These are phyloP conservation scores for Coffea canephora DNA, from an alignment of 257 asterid species.

Conservation along the genomic window DNA sequence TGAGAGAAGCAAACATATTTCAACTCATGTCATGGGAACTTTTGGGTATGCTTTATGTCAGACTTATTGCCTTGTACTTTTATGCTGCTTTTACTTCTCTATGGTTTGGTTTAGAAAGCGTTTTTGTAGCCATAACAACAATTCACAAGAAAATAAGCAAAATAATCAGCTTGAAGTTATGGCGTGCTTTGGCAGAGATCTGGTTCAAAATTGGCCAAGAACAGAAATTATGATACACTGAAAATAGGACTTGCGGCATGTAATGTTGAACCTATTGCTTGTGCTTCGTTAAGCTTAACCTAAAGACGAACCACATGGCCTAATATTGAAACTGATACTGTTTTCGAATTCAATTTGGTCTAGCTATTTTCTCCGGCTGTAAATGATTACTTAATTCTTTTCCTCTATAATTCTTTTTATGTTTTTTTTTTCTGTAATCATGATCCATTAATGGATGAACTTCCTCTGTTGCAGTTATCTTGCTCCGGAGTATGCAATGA, in stretches of 20 bases:
- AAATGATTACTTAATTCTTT: neutral
- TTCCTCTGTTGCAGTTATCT: slow-evolving; percentile 53
- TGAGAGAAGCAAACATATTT: slow-evolving; percentile 65
- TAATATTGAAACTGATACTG: too few species aligned
- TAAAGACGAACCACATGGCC: neutral
- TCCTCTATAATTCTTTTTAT: neutral
- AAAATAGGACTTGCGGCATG: neutral
- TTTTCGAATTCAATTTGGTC: neutral
- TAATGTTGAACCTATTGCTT: neutral
- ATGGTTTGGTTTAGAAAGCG: neutral
- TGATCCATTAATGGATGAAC: neutral
- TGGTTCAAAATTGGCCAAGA: neutral
- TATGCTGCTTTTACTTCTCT: neutral
- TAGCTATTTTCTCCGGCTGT: neutral
- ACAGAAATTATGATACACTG: neutral
- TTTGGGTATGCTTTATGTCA: slow-evolving; percentile 58
- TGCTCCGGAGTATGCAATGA: slow-evolving; percentile 99
- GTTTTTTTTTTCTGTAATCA: too few species aligned
- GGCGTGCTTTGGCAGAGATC: neutral
- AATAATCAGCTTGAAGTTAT: neutral
- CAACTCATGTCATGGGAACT: slow-evolving; percentile 98
- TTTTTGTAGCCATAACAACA: neutral
- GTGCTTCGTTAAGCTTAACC: neutral
- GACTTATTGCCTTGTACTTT: neutral
- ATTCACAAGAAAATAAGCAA: neutral